A percentile compares a stretch with the other conserved stretches of the same genome.
These are phyloP conservation scores for Ocimum tenuiflorum DNA, from an alignment of 257 asterid genomes.

Conservation along the genomic window DNA sequence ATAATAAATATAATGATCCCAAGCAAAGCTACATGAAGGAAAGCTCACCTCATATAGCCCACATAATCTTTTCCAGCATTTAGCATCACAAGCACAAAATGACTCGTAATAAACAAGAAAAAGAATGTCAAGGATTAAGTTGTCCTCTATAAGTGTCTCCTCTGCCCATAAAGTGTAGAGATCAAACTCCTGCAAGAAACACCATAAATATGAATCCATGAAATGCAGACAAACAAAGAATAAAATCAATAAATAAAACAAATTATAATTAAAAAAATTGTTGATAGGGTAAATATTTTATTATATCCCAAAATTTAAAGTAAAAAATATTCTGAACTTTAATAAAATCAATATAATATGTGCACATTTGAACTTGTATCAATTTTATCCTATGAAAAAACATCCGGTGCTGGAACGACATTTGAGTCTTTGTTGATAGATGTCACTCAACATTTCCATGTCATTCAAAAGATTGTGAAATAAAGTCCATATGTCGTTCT, in stretches of 20 bases:
- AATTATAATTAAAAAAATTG: neutral
- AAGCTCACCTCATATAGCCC: constrained; percentile 65
- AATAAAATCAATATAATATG: no score
- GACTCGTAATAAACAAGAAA: constrained; percentile 80
- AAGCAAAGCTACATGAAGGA: constrained; percentile 16
- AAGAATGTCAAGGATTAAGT: constrained; percentile 71
- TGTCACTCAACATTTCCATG: no score
- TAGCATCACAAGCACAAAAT: constrained; percentile 55
- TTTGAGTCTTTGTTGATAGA: no score
- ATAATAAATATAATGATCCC: constrained; percentile 8
- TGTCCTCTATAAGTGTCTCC: constrained; percentile 77
- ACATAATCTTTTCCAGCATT: constrained; percentile 71
- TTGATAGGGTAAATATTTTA: neutral
- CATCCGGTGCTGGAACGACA: no score
- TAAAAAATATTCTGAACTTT: no score
- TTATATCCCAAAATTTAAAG: no score
- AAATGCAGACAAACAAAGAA: neutral
- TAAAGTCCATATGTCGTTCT: no score
- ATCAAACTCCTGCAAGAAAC: constrained; percentile 60
- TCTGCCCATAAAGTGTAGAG: constrained; percentile 83
- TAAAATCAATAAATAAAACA: neutral
- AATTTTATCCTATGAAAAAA: no score
- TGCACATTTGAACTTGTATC: no score
- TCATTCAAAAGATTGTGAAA: no score
- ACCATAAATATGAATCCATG: neutral